phyloP scores from a whole-genome alignment of 148 eudicot genomes.

The Vaccinium corymbosum region DNA sequence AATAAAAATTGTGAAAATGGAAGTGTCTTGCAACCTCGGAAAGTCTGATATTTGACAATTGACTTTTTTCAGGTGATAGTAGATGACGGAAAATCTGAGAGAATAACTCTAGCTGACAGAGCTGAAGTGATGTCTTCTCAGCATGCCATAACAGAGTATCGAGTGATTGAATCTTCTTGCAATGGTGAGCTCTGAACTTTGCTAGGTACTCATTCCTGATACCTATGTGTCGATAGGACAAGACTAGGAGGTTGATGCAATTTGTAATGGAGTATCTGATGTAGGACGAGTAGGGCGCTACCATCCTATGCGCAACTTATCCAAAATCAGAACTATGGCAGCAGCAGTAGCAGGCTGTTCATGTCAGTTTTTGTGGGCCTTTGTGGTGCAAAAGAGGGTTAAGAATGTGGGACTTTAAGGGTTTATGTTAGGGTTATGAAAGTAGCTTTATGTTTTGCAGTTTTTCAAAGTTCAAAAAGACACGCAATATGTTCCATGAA shows the following conservation, averaged over 20 bases:
- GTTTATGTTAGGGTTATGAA: too few species aligned
- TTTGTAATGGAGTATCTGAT: background rate
- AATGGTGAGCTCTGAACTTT: constrained; percentile 45
- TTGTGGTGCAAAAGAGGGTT: too few species aligned
- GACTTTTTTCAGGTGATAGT: constrained; percentile 51
- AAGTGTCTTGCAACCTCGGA: background rate
- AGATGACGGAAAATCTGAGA: constrained; percentile 86
- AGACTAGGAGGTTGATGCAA: background rate
- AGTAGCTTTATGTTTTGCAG: background rate
- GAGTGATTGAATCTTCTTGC: constrained; percentile 59
- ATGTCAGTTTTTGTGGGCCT: too few species aligned
- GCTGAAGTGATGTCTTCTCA: constrained; percentile 43
- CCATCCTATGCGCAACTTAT: too few species aligned
- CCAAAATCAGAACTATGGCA: too few species aligned
- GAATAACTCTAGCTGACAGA: constrained; percentile 55
- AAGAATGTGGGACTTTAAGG: too few species aligned
- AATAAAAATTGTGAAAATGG: background rate
- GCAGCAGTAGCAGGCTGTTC: too few species aligned
- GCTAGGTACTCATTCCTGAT: background rate
- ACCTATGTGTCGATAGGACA: background rate
- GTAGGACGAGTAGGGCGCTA: too few species aligned
- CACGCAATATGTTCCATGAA: background rate
- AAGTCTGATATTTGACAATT: background rate
- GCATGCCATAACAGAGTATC: constrained; percentile 84
- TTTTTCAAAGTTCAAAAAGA: background rate